Evolutionary conservation across 2,329 filamentous ascomycete genomes (phyloP).

Genomic region (Exophiala lecanii-corni): DNA sequence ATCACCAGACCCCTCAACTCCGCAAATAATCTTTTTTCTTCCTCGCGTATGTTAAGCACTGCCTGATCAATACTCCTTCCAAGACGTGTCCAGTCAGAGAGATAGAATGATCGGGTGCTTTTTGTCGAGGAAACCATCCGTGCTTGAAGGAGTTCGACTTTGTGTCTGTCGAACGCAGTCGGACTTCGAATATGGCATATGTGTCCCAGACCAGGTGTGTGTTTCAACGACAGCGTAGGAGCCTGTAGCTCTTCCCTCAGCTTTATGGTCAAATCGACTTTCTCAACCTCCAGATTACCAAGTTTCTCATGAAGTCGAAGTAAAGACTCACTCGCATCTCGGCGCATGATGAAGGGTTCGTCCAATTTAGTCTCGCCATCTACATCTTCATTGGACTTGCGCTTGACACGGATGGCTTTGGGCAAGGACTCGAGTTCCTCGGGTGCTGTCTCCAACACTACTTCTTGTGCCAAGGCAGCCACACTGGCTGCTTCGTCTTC

Average conservation of each 20-base stretch:
- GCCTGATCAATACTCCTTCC: constrained; percentile 74
- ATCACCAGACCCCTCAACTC: constrained; percentile 72
- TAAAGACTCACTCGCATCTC: constrained; percentile 62
- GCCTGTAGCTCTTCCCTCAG: constrained; percentile 60
- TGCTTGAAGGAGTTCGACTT: constrained; percentile 39
- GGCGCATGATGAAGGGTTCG: constrained; percentile 61
- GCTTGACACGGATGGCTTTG: constrained; percentile 41
- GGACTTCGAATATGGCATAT: constrained; percentile 73
- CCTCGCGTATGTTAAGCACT: constrained; percentile 70
- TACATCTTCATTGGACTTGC: constrained; percentile 27
- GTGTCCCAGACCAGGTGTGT: constrained; percentile 82
- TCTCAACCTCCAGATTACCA: constrained; percentile 55
- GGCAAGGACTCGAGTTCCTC: constrained; percentile 53
- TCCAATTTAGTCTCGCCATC: constrained; percentile 36
- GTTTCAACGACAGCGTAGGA: constrained; percentile 69
- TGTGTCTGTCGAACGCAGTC: constrained; percentile 56
- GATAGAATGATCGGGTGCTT: constrained; percentile 77
- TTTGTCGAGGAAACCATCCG: constrained; percentile 72
- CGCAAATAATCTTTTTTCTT: constrained; percentile 78
- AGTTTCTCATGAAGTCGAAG: constrained; percentile 65
- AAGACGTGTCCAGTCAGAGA: constrained; percentile 76
- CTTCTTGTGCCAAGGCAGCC: constrained; percentile 66
- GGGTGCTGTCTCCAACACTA: constrained; percentile 62
- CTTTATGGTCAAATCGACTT: constrained; percentile 53
- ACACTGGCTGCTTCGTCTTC: constrained; percentile 67